Evolutionary conservation across 2,329 filamentous ascomycete genomes (phyloP).

Genomic region (Colletotrichum gigasporum): DNA sequence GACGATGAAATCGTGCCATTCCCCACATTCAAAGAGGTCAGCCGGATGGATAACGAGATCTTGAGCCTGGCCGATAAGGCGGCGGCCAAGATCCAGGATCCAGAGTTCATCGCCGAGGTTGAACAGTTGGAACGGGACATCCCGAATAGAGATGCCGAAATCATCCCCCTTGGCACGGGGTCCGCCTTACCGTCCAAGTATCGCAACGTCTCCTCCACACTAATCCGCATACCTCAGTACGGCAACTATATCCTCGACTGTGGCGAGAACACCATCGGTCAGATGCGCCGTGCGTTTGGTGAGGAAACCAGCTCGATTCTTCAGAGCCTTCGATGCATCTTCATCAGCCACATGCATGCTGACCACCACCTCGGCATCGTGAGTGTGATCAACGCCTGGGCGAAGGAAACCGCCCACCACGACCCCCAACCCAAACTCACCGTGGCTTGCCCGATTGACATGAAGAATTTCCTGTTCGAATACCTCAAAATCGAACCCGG

Average conservation of each 20-base stretch:
- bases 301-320: conserved; percentile 76
- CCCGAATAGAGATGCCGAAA: conserved; percentile 79
- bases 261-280: conserved; percentile 91
- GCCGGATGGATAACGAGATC: conserved; percentile 52
- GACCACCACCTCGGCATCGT: conserved; percentile 92
- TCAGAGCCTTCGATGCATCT: conserved; percentile 81
- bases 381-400: conserved; percentile 86
- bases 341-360: conserved; percentile 95
- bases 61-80: conserved; percentile 62
- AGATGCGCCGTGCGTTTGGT: conserved; percentile 78
- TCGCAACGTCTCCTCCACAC: conserved; percentile 90
- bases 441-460: conserved; percentile 75
- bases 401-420: conserved; percentile 58
- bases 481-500: conserved; percentile 82
- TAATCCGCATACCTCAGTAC: conserved; percentile 83
- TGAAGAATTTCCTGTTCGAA: conserved; percentile 82
- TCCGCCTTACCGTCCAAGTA: conserved; percentile 92
- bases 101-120: conserved; percentile 58
- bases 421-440: conserved; percentile 57
- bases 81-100: conserved; percentile 48
- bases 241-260: conserved; percentile 93
- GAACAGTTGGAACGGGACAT: conserved; percentile 69
- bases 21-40: conserved; percentile 47
- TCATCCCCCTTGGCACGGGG: conserved; percentile 90
- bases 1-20: conserved; percentile 57